Evolutionary conservation across 306 rosid genomes (phyloP), one percentile per base, ranked within the genome.

Genomic region (Pterocarpus macrocarpus): DNA sequence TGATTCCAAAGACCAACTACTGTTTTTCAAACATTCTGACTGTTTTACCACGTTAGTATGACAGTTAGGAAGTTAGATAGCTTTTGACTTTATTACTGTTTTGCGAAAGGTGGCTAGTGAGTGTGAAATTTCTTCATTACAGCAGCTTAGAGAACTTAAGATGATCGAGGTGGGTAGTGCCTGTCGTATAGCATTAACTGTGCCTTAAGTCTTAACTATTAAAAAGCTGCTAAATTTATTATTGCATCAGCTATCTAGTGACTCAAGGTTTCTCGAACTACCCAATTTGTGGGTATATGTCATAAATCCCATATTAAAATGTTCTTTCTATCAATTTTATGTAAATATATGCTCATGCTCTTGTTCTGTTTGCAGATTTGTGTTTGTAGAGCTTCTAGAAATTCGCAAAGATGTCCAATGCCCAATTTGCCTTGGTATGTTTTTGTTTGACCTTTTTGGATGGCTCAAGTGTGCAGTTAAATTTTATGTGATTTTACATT

Each of bases 341-440:
- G 13, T 61, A 58, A 68, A 52, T 80, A 73, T 47, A 62, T 79
- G 76, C 69, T 72, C n/a, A 49, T 68, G 41, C 59, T 83, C 38
- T 77, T 75, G 74, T 78, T 84, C 69, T 77, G 62, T 69, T 78
- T 80, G 91, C 94, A 94, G 97, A 74, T 94, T 71, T 80, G 79
- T 90, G 79, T 69, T 61, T 63, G 90, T 92, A 3, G 91, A 88
- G 81, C 90, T 94, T 64, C 78, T 64, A 32, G 92, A 89, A 56
- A 80, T 94, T 76, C 96, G 97, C 2, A 94, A 90, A 84, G 98
- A 94, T 84, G 96, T 94, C 61, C 97, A 94, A 75, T 94, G 98
- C 84, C 98, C 98, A 68, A 94, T 94, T 87, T 94, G 98, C 86
- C 98, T 94, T 13, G 98, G 98, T 94, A 87, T 79, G 75, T 82